Evolutionary conservation across 345 rosid species (phyloP), one percentile per base, ranked within the genome.

Genomic region (Salix koriyanagi): DNA sequence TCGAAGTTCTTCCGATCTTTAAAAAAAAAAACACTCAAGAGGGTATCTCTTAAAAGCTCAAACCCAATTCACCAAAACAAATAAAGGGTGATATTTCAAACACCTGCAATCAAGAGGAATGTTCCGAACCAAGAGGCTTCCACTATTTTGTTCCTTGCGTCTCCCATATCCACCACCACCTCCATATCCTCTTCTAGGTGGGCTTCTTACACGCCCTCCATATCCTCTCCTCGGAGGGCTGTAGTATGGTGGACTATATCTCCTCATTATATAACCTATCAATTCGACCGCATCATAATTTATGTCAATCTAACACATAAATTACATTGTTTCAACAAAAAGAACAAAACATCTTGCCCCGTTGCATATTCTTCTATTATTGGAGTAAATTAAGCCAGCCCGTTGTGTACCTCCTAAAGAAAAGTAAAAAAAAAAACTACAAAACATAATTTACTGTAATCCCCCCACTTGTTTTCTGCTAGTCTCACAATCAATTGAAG

Each of bases 161-260:
- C 99, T 90, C 50, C 95, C 94, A 79, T 80, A 82, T 8, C 96
- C 96, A 21, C 97, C 90, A 1, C 86, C 86, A 23, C 87, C 84
- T 0, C 86, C 89, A 75, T 85, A 84, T n/a, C 91, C 89, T 83
- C 94, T 86, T 71, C 87, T 83, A 0, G 93, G 91, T 11, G 96
- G 93, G 79, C 96, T 94, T 82, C 97, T 85, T 10, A 77, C 90
- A 32, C 96, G 75, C 41, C 96, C 91, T 34, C 94, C 96, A 42
- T 94, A 91, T 61, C 91, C 94, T 82, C 97, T 92, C 83, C 99
- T 91, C 7, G 99, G 97, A 83, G 99, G 94, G 73, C 98, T 90
- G 78, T 89, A 86, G 75, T 89, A 83, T 46, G 84, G 84, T 21
- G 95, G 90, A 84, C 99, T 96, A 82, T 96, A 90, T 84, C 99